phyloP scores from a whole-genome alignment of 139 green algal genomes.

The Tetratostichococcus sp. region DNA sequence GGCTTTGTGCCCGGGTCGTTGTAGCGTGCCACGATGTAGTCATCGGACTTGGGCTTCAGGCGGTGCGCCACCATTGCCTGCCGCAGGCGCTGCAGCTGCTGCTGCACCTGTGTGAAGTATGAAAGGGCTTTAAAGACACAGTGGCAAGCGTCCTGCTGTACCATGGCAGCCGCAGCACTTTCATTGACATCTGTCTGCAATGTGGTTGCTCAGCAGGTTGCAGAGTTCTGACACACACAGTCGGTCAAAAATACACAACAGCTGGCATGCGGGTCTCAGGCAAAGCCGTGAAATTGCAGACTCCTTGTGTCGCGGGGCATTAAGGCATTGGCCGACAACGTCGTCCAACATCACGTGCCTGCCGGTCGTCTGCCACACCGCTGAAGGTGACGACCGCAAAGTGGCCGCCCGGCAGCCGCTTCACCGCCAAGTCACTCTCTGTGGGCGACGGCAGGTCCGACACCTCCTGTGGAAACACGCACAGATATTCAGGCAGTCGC shows the following conservation, averaged over 20 bases:
- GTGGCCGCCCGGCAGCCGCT: constrained; percentile 14
- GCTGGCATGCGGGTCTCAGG: no score
- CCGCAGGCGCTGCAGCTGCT: constrained; percentile 17
- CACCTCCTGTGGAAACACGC: not conserved
- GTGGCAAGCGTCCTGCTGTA: no score
- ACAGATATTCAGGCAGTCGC: no score
- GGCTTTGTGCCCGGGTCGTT: constrained; percentile 67
- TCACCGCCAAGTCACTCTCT: not conserved
- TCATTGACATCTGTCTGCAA: no score
- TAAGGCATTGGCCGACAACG: no score
- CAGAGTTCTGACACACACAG: no score
- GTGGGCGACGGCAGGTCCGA: not conserved
- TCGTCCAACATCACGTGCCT: not conserved
- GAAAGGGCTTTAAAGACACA: no score
- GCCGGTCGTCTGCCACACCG: not conserved
- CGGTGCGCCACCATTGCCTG: constrained; percentile 15
- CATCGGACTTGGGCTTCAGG: not conserved
- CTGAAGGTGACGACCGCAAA: constrained; percentile 38
- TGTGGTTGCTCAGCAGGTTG: no score
- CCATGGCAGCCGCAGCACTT: no score
- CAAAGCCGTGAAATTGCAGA: no score
- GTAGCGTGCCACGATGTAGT: constrained; percentile 59
- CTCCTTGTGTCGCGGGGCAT: no score
- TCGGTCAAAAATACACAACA: no score
- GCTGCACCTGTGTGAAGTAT: not conserved